A percentile compares a stretch with the other conserved stretches of the same genome.
phyloP scores from a whole-genome alignment of 768 basidiomycete species.

The Russula virescens region DNA sequence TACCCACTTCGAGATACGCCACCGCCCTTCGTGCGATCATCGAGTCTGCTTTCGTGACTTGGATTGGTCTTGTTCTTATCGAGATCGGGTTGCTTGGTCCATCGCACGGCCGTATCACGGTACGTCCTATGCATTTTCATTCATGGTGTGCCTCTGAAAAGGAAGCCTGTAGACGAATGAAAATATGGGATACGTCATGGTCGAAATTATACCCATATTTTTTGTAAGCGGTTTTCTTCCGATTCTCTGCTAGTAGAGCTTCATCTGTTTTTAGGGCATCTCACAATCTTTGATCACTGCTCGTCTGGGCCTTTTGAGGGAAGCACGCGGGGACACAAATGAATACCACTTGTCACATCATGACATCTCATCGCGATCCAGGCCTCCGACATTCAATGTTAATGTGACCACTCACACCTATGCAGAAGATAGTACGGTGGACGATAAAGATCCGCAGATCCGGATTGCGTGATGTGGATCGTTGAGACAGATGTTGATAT shows the following conservation, averaged over 20 bases:
- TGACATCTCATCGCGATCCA: background rate
- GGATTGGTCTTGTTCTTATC: conserved; percentile 27
- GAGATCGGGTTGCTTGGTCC: conserved; percentile 26
- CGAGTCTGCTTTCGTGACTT: conserved; percentile 27
- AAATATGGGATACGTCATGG: conserved; percentile 1
- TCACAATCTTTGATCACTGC: conserved; percentile 28
- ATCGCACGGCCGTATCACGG: conserved; percentile 23
- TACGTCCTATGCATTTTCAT: background rate
- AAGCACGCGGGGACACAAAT: background rate
- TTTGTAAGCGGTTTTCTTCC: conserved; percentile 3
- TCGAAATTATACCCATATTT: conserved; percentile 11
- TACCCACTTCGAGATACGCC: background rate
- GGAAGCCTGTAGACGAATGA: background rate
- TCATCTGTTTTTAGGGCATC: conserved; percentile 22
- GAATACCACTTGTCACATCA: background rate
- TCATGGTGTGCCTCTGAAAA: background rate
- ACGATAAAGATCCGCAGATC: background rate
- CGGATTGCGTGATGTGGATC: background rate
- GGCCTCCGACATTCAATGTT: background rate
- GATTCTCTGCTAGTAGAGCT: background rate
- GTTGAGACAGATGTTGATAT: background rate
- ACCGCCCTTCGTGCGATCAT: conserved; percentile 22
- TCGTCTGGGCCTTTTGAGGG: conserved; percentile 24
- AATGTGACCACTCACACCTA: background rate
- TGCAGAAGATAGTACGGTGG: background rate